Evolutionary conservation across 1,139 yeast genomes (phyloP).

Genomic region (Saccharomyces hybrid): DNA sequence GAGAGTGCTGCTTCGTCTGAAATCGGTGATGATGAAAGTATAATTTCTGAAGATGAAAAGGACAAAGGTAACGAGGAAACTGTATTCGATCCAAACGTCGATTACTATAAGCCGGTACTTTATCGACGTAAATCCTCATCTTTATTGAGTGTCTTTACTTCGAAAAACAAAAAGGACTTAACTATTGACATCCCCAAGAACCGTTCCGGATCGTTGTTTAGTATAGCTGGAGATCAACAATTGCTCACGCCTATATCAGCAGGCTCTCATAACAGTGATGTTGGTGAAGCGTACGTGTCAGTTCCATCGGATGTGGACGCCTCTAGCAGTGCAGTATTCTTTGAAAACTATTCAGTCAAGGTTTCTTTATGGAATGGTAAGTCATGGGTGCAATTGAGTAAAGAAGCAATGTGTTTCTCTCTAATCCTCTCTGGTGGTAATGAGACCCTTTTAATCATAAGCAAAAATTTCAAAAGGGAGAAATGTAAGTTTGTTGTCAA

Average conservation of each 20-base stretch:
- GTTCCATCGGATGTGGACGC: conserved; percentile 12
- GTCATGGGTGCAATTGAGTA: conserved; percentile 17
- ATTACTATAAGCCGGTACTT: conserved; percentile 20
- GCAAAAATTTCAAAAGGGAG: conserved; percentile 42
- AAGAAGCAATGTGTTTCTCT: conserved; percentile 5
- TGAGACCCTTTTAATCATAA: conserved; percentile 81
- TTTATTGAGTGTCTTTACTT: conserved; percentile 20
- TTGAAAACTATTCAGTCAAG: conserved; percentile 12
- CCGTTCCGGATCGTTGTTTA: conserved; percentile 5
- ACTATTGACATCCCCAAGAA: conserved; percentile 8
- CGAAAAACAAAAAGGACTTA: conserved; percentile 13
- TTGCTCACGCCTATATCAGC: conserved; percentile 3
- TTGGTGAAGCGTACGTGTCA: conserved; percentile 2
- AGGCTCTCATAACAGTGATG: background rate
- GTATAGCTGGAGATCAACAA: conserved; percentile 5
- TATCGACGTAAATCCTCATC: conserved; percentile 18
- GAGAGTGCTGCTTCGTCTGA: conserved; percentile 7
- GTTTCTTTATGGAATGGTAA: conserved; percentile 22
- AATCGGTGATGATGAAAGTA: conserved; percentile 20
- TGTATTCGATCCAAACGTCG: conserved; percentile 15
- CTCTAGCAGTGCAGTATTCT: conserved; percentile 9
- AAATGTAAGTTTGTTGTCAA: conserved; percentile 16
- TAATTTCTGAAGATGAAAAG: conserved; percentile 14
- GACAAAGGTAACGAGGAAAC: conserved; percentile 2
- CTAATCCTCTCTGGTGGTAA: conserved; percentile 81